phyloP scores from a whole-genome alignment of 768 basidiomycete species.

The Tylopilus balloui region DNA sequence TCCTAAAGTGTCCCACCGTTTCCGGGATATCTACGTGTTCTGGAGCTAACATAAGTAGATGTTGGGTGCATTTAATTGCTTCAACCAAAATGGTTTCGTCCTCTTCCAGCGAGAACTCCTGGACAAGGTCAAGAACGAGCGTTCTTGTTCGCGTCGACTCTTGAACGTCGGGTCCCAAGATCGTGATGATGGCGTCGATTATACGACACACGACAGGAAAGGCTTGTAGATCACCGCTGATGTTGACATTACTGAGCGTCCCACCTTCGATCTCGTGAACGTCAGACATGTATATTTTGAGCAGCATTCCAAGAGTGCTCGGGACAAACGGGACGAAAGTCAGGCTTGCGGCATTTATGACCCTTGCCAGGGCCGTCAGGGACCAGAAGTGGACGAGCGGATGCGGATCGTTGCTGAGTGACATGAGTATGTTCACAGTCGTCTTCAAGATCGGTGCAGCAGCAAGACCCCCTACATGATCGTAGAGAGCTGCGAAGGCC shows the following conservation, averaged over 20 bases:
- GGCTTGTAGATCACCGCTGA: constrained; percentile 85
- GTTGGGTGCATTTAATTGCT: constrained; percentile 93
- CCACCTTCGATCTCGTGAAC: constrained; percentile 94
- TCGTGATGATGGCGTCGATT: constrained; percentile 88
- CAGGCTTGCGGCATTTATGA: constrained; percentile 88
- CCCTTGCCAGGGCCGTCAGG: constrained; percentile 75
- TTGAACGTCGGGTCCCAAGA: constrained; percentile 92
- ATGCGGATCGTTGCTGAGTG: constrained; percentile 92
- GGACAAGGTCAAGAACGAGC: constrained; percentile 78
- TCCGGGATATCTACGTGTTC: constrained; percentile 78
- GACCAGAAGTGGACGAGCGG: constrained; percentile 96
- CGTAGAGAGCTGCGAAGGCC: constrained; percentile 89
- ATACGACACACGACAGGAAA: constrained; percentile 91
- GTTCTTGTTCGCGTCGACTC: constrained; percentile 78
- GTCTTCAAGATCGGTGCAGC: constrained; percentile 94
- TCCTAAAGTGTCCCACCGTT: constrained; percentile 72
- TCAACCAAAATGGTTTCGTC: constrained; percentile 89
- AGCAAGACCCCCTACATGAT: constrained; percentile 88
- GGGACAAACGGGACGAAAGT: constrained; percentile 88
- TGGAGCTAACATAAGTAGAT: constrained; percentile 94
- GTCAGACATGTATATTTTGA: constrained; percentile 85
- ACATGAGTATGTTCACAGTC: constrained; percentile 92
- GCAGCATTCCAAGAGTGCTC: constrained; percentile 82
- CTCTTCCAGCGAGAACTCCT: constrained; percentile 78
- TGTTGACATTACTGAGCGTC: constrained; percentile 71